Evolutionary conservation across 306 rosid genomes (phyloP), one percentile per base, ranked within the genome.

Genomic region (Inga oerstediana): DNA sequence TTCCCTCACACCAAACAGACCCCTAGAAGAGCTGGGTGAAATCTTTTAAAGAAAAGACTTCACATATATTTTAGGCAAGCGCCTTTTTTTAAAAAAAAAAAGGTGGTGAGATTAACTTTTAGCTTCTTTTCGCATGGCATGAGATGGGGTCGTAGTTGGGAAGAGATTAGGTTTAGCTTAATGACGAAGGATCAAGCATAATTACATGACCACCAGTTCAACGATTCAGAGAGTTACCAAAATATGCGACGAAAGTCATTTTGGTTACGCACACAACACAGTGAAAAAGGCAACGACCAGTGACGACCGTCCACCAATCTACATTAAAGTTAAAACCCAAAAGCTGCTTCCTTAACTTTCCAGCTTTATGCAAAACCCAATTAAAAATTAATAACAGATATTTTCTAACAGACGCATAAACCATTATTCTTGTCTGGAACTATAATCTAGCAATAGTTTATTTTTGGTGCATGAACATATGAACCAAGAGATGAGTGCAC

Each of bases 111-210:
- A 59, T 80, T 74, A 20, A 43, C 66, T 83, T 78, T 71, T 62
- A 64, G 46, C 52, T 80, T 83, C 80, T 73, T 73, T 48, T 75
- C 32, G 37, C 56, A 27, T 30, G 77, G 88, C 58, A 76, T 58
- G 75, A 45, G 45, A 83, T 79, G 86, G 80, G 86, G 84, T 79
- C 13, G 85, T 76, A 11, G 12, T 83, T 37, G 59, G 84, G 76
- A 72, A 85, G 87, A 89, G 87, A 89, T 89, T 79, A 80, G 91
- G 22, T 84, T 89, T 94, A 91, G 88, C 98, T 94, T 94, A 94
- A 88, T 87, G 80, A 86, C 90, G 94, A 94, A 94, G 98, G 87
- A 93, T 93, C 92, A 90, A 91, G 86, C 92, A 68, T 79, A 84
- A 81, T 70, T 58, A 65, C 20, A 62, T 84, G 84, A 62, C 82